Evolutionary conservation across 192 early-diverging fungal genomes (phyloP).

Genomic region (Backusella morwellensis): DNA sequence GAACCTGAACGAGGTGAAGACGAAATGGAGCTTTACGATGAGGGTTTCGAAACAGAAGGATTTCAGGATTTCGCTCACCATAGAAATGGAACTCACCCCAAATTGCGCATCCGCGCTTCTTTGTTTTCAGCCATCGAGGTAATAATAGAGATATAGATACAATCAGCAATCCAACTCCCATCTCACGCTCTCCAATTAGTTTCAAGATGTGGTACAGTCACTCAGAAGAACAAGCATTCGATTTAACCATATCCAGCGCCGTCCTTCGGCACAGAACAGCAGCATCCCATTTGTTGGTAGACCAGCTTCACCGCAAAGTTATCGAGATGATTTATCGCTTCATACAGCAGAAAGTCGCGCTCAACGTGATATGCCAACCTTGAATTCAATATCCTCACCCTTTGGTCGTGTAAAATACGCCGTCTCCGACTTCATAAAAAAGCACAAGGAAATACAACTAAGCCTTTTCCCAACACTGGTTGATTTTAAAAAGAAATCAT

Average conservation of each 20-base stretch:
- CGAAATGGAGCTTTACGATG: constrained; percentile 38
- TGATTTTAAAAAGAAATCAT: constrained; percentile 49
- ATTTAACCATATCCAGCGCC: background rate
- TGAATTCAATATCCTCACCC: background rate
- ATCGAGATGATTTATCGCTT: background rate
- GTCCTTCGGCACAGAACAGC: background rate
- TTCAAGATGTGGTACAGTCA: constrained; percentile 40
- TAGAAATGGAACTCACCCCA: constrained; percentile 9
- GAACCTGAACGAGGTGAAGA: constrained; percentile 16
- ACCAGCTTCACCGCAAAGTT: background rate
- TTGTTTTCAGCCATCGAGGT: constrained; percentile 58
- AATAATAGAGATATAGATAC: constrained; percentile 16
- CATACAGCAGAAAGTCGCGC: background rate
- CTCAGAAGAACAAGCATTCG: constrained; percentile 25
- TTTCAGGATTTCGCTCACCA: constrained; percentile 10
- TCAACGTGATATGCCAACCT: background rate
- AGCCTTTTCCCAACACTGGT: constrained; percentile 51
- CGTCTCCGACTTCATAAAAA: background rate
- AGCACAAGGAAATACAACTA: background rate
- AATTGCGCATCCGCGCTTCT: constrained; percentile 44
- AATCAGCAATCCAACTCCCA: background rate
- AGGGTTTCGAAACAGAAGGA: constrained; percentile 34
- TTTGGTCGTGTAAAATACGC: background rate
- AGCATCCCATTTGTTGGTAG: background rate
- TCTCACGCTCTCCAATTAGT: constrained; percentile 14